Conservation (phyloP, 1,284 basidiomycete species). For the Sanghuangporus baumii region DNA sequence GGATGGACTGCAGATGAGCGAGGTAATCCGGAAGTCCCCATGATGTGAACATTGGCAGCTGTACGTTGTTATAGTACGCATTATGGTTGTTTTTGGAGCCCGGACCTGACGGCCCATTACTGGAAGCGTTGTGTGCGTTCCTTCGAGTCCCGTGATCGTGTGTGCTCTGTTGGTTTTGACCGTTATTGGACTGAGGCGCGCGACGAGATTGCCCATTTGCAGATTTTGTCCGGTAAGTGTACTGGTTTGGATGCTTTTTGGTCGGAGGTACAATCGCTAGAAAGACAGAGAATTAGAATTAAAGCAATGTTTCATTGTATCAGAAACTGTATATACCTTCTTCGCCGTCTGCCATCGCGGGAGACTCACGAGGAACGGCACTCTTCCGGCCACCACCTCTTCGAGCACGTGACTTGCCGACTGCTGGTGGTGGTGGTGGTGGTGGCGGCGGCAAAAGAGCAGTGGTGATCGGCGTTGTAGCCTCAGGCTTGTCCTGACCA, state of each 20-base stretch:
- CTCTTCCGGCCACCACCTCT: constrained; percentile 28
- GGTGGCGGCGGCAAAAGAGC: constrained; percentile 14
- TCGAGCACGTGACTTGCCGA: constrained; percentile 10
- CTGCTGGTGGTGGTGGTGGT: constrained; percentile 13
- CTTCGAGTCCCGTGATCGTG: constrained; percentile 45
- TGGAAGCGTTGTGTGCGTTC: constrained; percentile 26
- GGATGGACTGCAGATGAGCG: constrained; percentile 77
- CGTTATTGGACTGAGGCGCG: constrained; percentile 8
- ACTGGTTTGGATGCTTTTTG: constrained; percentile 47
- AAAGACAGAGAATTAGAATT: neutral
- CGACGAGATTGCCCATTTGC: constrained; percentile 16
- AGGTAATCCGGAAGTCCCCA: constrained; percentile 96
- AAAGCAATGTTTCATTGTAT: neutral
- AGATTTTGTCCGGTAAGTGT: constrained; percentile 47
- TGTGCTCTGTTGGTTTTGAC: constrained; percentile 20
- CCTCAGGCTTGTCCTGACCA: constrained; percentile 3
- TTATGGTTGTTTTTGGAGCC: constrained; percentile 12
- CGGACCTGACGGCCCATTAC: constrained; percentile 3
- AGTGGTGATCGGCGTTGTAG: neutral
- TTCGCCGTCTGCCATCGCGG: constrained; percentile 47
- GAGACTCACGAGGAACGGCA: constrained; percentile 30
- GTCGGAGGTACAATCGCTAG: neutral
- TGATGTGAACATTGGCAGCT: constrained; percentile 69
- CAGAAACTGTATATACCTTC: constrained; percentile 46
- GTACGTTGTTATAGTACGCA: constrained; percentile 60